Evolutionary conservation across 176 grass and related monocot genomes (phyloP).

Genomic region (Puccinellia tenuiflora): DNA sequence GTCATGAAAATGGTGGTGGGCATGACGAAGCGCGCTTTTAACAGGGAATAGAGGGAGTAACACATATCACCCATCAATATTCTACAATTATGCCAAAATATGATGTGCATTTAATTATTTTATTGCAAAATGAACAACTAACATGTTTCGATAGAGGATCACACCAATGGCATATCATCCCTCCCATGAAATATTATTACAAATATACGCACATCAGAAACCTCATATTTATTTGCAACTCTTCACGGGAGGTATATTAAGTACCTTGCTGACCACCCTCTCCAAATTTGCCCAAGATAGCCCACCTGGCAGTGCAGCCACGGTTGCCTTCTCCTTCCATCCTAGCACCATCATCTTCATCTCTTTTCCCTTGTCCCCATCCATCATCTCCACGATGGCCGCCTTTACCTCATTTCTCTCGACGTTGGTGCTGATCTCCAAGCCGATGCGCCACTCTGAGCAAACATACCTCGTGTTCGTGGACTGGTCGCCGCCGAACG

Average conservation of each 20-base stretch:
- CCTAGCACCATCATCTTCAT: neutral
- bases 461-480: neutral
- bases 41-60: no score
- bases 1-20: no score
- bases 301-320: neutral
- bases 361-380: neutral
- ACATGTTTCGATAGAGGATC: no score
- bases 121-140: no score
- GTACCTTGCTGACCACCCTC: neutral
- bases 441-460: neutral
- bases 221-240: neutral
- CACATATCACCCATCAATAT: no score
- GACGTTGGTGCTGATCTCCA: neutral
- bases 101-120: no score
- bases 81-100: no score
- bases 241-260: neutral
- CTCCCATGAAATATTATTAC: neutral
- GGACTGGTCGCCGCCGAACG: neutral
- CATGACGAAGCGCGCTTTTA: no score
- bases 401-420: neutral
- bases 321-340: neutral
- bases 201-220: neutral
- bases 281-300: neutral
- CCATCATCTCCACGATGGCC: constrained; percentile 7
- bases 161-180: no score